These are phyloP conservation scores for Fusarium sp. DNA, from an alignment of 2,329 filamentous ascomycete genomes.

Conservation along the genomic window DNA sequence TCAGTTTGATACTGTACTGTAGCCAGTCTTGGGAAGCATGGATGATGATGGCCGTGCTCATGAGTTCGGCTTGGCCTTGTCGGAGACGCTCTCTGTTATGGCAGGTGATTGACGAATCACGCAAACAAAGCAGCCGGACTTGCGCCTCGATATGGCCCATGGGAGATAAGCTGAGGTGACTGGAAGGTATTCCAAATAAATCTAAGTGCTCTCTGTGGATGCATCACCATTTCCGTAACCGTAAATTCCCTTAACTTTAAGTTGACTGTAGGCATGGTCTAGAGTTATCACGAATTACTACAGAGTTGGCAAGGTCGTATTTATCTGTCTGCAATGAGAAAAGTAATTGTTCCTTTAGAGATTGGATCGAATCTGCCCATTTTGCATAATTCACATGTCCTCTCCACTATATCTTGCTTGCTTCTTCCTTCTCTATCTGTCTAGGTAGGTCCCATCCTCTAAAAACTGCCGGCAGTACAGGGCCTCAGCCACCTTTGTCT, in stretches of 20 bases:
- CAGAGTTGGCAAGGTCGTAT: slow-evolving; percentile 14
- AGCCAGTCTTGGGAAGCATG: too few species aligned
- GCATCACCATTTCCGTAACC: not conserved
- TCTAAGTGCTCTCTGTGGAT: slow-evolving; percentile 12
- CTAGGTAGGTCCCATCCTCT: not conserved
- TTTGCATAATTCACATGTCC: not conserved
- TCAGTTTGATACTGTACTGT: slow-evolving; percentile 6
- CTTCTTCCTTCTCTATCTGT: not conserved
- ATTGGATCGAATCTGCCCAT: not conserved
- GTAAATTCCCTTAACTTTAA: not conserved
- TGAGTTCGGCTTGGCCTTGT: slow-evolving; percentile 6
- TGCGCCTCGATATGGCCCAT: slow-evolving; percentile 18
- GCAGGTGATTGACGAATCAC: slow-evolving; percentile 25
- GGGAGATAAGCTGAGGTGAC: not conserved
- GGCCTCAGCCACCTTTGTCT: slow-evolving; percentile 31
- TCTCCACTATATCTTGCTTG: not conserved
- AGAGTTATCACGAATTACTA: slow-evolving; percentile 2
- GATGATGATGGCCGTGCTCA: slow-evolving; percentile 1
- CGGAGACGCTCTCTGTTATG: slow-evolving; percentile 20
- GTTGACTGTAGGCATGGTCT: not conserved
- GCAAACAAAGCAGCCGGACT: slow-evolving; percentile 9
- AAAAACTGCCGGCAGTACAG: not conserved
- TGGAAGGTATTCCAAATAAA: slow-evolving; percentile 12
- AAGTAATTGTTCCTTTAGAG: not conserved
- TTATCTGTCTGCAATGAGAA: slow-evolving; percentile 1